Evolutionary conservation across 2,329 filamentous ascomycete species (phyloP), one percentile per base, ranked within the genome.

Genomic region (Colletotrichum camelliae): DNA sequence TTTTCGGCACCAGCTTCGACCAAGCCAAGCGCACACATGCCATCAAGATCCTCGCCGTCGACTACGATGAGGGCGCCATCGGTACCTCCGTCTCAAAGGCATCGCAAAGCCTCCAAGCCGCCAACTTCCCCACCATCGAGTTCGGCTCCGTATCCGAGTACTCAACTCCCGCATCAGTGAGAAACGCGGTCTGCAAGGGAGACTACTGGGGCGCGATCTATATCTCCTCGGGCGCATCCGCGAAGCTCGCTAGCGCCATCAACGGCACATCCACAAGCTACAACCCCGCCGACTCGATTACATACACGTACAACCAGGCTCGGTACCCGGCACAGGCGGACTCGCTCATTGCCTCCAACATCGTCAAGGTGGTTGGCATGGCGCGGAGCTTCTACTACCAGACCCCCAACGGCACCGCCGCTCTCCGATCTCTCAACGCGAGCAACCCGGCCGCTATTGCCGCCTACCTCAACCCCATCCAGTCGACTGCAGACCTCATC

Each of bases 131-230:
- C 1, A 82, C 82, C 1, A 61, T 87, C 27, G 78, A 82, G 31
- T 81, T 84, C 62, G 77, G 69, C 21, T 67, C 78, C 0, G 39
- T 74, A 7, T 70, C 75, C 1, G 65, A 83, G n/a, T 86, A 81
- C 66, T 75, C 82, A 0, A 77, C 78, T 1, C 67, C 80, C 0
- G 79, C 69, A 2, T 77, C 81, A 33, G 70, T 86, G 5, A 78
- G 77, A 43, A 76, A 82, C n/a, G 80, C 81, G 1, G 84, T 87
- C 27, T 87, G 86, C 72, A 77, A 81, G 15, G 79, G 78, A 0
- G 75, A 81, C 35, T 85, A 85, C 74, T 87, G 85, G 85, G 85
- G 78, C 4, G 84, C 83, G 3, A 68, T 86, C 7, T 84, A 84
- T 43, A 79, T 81, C 18, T 77, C 80, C 31, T 61, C 79, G 8